phyloP scores from a whole-genome alignment of 1,139 yeast genomes.

The Candida sanyaensis region DNA sequence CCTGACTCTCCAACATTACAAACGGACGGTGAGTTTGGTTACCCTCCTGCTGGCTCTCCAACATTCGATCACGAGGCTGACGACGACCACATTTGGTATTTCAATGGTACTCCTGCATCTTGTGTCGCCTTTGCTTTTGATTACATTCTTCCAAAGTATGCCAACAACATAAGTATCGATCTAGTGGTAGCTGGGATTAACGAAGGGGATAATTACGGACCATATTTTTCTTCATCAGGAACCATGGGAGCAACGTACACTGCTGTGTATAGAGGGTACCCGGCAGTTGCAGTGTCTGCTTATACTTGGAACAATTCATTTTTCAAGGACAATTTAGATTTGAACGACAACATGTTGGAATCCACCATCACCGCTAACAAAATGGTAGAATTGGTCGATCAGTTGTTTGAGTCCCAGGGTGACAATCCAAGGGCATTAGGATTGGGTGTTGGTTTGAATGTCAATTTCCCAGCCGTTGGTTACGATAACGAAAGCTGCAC shows the following conservation, averaged over 20 bases:
- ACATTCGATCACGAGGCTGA: constrained; percentile 49
- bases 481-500: constrained; percentile 32
- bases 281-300: constrained; percentile 49
- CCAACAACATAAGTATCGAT: constrained; percentile 34
- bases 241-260: constrained; percentile 49
- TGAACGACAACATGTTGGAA: constrained; percentile 31
- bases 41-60: constrained; percentile 45
- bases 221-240: constrained; percentile 39
- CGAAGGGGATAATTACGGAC: constrained; percentile 47
- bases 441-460: constrained; percentile 41
- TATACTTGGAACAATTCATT: constrained; percentile 45
- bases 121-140: constrained; percentile 46
- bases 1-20: constrained; percentile 44
- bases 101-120: constrained; percentile 51
- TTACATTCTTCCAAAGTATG: constrained; percentile 42
- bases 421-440: constrained; percentile 36
- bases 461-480: constrained; percentile 45
- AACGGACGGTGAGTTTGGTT: constrained; percentile 43
- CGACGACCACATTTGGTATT: constrained; percentile 49
- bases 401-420: constrained; percentile 34
- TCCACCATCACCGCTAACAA: constrained; percentile 37
- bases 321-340: constrained; percentile 38
- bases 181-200: constrained; percentile 50
- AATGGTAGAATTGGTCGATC: constrained; percentile 33
- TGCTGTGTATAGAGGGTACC: constrained; percentile 43